A percentile compares a stretch with the other conserved stretches of the same genome.
Evolutionary conservation across 495 filamentous ascomycete species (phyloP).

Genomic region (Cetradonia linearis): DNA sequence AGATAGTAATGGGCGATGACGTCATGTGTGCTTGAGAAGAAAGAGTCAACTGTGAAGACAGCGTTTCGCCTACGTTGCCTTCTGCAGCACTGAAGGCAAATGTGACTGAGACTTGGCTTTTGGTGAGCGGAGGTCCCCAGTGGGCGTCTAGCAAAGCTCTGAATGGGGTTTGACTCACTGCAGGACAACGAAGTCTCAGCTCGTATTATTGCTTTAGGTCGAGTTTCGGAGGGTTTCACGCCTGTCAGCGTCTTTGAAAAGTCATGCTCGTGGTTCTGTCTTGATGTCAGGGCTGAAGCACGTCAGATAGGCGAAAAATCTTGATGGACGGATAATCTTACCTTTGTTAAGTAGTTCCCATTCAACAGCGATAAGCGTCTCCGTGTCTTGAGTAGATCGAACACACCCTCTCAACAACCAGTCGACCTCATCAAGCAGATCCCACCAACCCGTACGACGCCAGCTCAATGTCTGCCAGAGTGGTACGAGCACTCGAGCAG

Average conservation of each 20-base stretch:
- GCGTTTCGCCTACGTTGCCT: constrained; percentile 73
- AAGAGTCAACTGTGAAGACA: constrained; percentile 62
- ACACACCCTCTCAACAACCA: constrained; percentile 71
- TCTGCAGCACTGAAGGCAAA: constrained; percentile 65
- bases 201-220: constrained; percentile 53
- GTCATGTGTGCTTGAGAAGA: constrained; percentile 54
- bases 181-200: constrained; percentile 62
- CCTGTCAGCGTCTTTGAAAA: constrained; percentile 58
- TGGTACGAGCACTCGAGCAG: constrained; percentile 55
- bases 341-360: constrained; percentile 70
- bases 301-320: constrained; percentile 13
- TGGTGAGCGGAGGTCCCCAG: not conserved
- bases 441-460: constrained; percentile 73
- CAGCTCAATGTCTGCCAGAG: constrained; percentile 65
- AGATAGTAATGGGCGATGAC: constrained; percentile 55
- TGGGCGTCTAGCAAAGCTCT: not conserved
- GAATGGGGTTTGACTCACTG: constrained; percentile 35
- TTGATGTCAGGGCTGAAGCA: constrained; percentile 46
- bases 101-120: constrained; percentile 46
- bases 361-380: constrained; percentile 62
- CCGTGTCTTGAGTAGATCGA: constrained; percentile 47
- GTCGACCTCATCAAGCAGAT: constrained; percentile 53
- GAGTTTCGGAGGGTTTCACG: constrained; percentile 40
- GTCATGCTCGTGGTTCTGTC: constrained; percentile 58
- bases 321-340: constrained; percentile 33